These are phyloP conservation scores for Ceratocystis lukuohia DNA, from an alignment of 2,329 filamentous ascomycete genomes.

Conservation along the genomic window DNA sequence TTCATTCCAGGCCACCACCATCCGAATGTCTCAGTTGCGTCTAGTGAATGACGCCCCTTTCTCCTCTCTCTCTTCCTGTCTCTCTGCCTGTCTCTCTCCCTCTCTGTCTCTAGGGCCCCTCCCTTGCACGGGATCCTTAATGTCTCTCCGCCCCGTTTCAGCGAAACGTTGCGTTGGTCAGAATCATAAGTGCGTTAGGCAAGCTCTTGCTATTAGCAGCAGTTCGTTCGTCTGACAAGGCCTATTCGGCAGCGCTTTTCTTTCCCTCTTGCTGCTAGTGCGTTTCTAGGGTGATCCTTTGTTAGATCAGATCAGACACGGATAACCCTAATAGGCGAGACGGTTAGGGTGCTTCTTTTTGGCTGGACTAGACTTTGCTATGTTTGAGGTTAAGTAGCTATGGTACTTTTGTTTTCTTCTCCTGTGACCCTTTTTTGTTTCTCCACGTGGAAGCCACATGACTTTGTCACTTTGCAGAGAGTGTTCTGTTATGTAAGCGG, in stretches of 20 bases:
- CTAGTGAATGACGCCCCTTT: neutral
- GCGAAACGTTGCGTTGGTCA: slow-evolving; percentile 7
- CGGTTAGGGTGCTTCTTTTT: neutral
- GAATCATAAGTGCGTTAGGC: neutral
- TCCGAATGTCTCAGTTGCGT: neutral
- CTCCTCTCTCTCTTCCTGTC: neutral
- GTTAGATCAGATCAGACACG: neutral
- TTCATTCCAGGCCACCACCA: neutral
- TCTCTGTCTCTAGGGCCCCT: neutral
- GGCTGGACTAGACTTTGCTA: neutral
- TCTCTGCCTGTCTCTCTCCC: neutral
- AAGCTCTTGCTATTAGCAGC: neutral
- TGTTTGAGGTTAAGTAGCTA: neutral
- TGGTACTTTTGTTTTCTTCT: neutral
- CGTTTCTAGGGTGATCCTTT: neutral
- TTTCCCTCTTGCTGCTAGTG: neutral
- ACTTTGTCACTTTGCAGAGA: neutral
- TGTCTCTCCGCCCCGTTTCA: neutral
- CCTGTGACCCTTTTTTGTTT: neutral
- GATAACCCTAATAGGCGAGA: neutral
- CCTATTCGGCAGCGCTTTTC: neutral
- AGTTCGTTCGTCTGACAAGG: neutral
- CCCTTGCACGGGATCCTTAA: neutral
- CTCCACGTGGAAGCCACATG: slow-evolving; percentile 4
- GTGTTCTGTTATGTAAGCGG: neutral